Percentiles rank a stretch among this genome's conserved stretches.
Evolutionary conservation across 148 eudicot genomes (phyloP).

Genomic region (Chenopodium quinoa): DNA sequence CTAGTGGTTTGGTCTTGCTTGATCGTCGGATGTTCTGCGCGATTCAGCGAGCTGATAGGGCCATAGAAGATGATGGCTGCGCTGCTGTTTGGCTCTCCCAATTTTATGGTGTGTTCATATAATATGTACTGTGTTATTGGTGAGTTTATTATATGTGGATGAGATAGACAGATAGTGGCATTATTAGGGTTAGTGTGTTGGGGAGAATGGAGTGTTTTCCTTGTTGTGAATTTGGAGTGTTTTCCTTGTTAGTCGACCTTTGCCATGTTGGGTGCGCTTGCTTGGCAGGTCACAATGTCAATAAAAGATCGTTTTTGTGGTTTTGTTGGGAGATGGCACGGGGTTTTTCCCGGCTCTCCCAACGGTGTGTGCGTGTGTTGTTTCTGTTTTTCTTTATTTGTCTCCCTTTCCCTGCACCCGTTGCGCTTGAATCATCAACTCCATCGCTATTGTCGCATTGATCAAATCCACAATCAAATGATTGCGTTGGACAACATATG

Average conservation of each 20-base stretch:
- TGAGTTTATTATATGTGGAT: neutral
- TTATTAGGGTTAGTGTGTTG: neutral
- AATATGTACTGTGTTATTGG: too few species aligned
- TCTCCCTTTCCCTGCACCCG: neutral
- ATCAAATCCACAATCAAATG: neutral
- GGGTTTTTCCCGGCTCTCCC: slow-evolving; percentile 64
- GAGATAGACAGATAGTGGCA: neutral
- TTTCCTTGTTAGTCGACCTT: slow-evolving; percentile 32
- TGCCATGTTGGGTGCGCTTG: slow-evolving; percentile 54
- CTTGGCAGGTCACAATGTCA: slow-evolving; percentile 41
- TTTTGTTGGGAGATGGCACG: slow-evolving; percentile 59
- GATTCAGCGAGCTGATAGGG: too few species aligned
- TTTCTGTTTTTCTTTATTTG: neutral
- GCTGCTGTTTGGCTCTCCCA: neutral
- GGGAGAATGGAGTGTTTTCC: neutral
- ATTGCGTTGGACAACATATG: neutral
- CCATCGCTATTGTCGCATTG: neutral
- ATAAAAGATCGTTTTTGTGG: slow-evolving; percentile 20
- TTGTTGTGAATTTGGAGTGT: neutral
- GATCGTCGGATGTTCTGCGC: too few species aligned
- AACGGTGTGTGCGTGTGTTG: slow-evolving; percentile 19
- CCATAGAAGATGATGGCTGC: neutral
- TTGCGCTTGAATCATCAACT: neutral
- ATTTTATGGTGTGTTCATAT: too few species aligned
- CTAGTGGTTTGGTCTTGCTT: too few species aligned